Conservation (phyloP, 2,329 filamentous ascomycete species). For the Epichloe hybrida region DNA sequence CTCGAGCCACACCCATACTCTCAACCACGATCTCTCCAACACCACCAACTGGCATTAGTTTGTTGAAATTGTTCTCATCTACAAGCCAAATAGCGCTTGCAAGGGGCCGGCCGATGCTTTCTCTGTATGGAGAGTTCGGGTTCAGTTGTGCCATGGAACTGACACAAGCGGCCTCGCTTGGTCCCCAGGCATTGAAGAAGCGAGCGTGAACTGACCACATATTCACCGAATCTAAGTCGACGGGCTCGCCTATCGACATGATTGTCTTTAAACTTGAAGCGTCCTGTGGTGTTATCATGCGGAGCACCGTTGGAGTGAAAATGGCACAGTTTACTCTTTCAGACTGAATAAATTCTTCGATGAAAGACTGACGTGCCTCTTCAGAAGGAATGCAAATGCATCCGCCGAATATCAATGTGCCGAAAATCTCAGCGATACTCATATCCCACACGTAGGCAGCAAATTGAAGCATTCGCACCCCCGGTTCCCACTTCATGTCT, state of each 20-base stretch:
- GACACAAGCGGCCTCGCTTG: not conserved
- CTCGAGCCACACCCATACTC: not conserved
- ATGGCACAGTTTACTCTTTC: not conserved
- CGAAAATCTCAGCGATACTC: not conserved
- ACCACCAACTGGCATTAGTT: not conserved
- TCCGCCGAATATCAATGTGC: not conserved
- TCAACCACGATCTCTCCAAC: not conserved
- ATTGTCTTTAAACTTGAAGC: not conserved
- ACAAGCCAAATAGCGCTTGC: not conserved
- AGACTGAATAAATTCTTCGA: not conserved
- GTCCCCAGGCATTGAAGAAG: not conserved
- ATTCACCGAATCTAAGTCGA: not conserved
- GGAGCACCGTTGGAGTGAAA: not conserved
- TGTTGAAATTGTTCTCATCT: not conserved
- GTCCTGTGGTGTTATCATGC: not conserved
- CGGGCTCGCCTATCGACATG: not conserved
- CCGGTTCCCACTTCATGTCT: not conserved
- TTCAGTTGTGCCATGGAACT: not conserved
- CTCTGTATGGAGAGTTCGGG: not conserved
- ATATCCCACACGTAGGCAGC: not conserved
- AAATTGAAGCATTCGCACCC: not conserved
- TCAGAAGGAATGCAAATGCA: not conserved
- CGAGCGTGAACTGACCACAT: not conserved
- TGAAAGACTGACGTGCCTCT: not conserved
- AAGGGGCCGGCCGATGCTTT: not conserved